These are phyloP conservation scores for Firmiana major DNA, from an alignment of 345 rosid genomes.

Conservation along the genomic window DNA sequence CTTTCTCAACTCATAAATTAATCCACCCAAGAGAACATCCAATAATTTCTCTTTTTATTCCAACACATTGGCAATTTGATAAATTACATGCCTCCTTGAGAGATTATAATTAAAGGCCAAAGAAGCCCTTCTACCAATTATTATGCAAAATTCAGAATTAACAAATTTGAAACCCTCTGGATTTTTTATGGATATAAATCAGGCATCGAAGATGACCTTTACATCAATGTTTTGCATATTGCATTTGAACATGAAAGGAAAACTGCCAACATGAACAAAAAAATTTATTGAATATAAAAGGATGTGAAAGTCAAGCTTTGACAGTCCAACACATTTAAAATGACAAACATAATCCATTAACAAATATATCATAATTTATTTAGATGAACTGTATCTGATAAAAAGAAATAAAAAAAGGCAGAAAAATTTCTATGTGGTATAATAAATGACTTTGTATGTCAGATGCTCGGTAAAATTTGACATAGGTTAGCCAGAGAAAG, in stretches of 20 bases:
- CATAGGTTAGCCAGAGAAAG: background rate
- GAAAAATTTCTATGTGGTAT: background rate
- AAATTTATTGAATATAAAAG: background rate
- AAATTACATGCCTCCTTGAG: no score
- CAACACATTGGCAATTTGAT: background rate
- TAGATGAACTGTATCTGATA: background rate
- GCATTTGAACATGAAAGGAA: background rate
- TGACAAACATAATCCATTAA: background rate
- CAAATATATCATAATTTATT: background rate
- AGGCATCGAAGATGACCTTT: background rate
- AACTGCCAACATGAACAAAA: background rate
- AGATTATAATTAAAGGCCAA: background rate
- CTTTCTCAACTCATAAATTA: slow-evolving; percentile 7
- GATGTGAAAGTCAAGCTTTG: background rate
- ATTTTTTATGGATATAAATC: background rate
- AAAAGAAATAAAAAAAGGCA: background rate
- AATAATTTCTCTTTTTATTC: background rate
- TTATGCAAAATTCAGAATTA: slow-evolving; percentile 3
- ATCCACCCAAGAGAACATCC: slow-evolving; percentile 11
- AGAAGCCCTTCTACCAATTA: background rate
- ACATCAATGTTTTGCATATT: background rate
- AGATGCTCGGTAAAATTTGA: background rate
- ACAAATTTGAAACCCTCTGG: background rate
- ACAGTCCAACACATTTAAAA: background rate
- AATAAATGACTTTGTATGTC: background rate